phyloP scores from a whole-genome alignment of 495 filamentous ascomycete genomes.

The Penicillium malachiteum region DNA sequence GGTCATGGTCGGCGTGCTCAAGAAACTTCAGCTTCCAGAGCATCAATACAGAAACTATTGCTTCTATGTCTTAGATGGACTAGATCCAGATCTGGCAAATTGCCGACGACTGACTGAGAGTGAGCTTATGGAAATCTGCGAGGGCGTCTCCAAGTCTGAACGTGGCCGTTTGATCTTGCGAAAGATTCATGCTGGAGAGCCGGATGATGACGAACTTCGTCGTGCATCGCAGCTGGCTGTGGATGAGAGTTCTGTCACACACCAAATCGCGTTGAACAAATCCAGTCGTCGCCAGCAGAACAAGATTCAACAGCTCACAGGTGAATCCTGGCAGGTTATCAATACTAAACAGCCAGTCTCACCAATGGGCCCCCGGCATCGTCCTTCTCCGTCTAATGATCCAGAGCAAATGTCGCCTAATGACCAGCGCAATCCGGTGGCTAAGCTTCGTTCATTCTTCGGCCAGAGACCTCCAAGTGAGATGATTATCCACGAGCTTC shows the following conservation, averaged over 20 bases:
- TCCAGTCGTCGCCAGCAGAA: constrained; percentile 65
- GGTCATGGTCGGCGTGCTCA: constrained; percentile 79
- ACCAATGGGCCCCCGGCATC: constrained; percentile 64
- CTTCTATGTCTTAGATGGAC: constrained; percentile 78
- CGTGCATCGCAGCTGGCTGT: constrained; percentile 78
- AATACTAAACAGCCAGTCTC: constrained; percentile 81
- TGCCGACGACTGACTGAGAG: constrained; percentile 78
- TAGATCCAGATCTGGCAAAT: constrained; percentile 74
- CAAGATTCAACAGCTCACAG: constrained; percentile 81
- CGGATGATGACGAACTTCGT: constrained; percentile 74
- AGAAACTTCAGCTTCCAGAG: constrained; percentile 75
- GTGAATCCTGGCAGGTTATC: constrained; percentile 68
- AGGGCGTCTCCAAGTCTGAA: constrained; percentile 60
- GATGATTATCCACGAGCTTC: constrained; percentile 92
- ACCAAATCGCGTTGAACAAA: constrained; percentile 60
- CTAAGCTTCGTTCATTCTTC: constrained; percentile 74
- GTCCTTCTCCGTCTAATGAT: constrained; percentile 53
- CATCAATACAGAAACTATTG: constrained; percentile 77
- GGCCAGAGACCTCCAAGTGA: constrained; percentile 92
- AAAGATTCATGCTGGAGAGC: constrained; percentile 83
- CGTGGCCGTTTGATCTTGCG: constrained; percentile 86
- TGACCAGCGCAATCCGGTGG: constrained; percentile 47
- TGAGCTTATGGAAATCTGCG: constrained; percentile 82
- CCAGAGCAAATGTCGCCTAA: constrained; percentile 41
- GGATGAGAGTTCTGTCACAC: constrained; percentile 76